Percentiles rank a stretch among this genome's conserved stretches.
phyloP scores from a whole-genome alignment of 805 yeast genomes.

The Cyberlindnera suaveolens region DNA sequence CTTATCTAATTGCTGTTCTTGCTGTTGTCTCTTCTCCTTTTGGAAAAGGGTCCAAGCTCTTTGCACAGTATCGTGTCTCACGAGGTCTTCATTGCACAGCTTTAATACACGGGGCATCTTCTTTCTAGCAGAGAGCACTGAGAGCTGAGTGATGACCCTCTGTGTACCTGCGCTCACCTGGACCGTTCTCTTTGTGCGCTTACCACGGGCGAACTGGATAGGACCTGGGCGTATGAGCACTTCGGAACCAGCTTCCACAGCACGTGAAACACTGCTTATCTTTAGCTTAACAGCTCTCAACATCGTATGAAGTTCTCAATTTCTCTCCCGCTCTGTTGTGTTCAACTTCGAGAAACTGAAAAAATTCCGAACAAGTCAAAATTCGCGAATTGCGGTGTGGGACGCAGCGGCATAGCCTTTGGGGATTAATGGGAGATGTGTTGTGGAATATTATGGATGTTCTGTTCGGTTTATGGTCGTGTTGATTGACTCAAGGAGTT shows the following conservation, averaged over 20 bases:
- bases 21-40: conserved; percentile 40
- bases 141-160: conserved; percentile 47
- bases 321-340: neutral
- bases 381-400: no score
- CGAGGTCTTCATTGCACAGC: conserved; percentile 69
- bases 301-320: neutral
- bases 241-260: conserved; percentile 1
- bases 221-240: conserved; percentile 2
- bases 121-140: conserved; percentile 80
- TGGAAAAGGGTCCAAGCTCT: conserved; percentile 74
- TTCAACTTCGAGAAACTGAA: no score
- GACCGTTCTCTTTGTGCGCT: conserved; percentile 38
- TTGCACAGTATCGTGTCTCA: conserved; percentile 77
- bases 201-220: conserved; percentile 36
- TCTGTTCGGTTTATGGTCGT: no score
- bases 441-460: no score
- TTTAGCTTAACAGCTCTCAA: conserved; percentile 1
- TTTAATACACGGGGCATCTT: conserved; percentile 82
- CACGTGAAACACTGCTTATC: conserved; percentile 6
- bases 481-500: no score
- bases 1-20: conserved; percentile 37
- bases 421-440: no score
- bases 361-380: no score
- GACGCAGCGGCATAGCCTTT: no score
- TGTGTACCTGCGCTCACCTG: conserved; percentile 40